A percentile compares a stretch with the other conserved stretches of the same genome.
Conservation (phyloP, 495 filamentous ascomycete species). For the Aeminium ludgeri region DNA sequence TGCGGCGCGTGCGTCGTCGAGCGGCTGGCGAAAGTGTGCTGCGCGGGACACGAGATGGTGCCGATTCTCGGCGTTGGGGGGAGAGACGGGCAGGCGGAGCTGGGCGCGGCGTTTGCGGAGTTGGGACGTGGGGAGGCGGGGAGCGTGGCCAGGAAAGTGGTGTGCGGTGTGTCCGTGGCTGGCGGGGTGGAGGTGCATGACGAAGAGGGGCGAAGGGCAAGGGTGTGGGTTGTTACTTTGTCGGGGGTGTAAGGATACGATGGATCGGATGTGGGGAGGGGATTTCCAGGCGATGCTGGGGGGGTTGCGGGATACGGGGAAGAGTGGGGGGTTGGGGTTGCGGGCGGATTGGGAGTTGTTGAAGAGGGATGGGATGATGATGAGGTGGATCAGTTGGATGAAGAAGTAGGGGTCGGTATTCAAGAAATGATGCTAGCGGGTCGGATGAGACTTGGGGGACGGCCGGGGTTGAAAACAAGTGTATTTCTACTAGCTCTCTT, state of each 20-base stretch:
- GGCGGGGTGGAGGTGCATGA: conserved; percentile 22
- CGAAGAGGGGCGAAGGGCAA: background rate
- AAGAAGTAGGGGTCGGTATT: background rate
- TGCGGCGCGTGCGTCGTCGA: conserved; percentile 26
- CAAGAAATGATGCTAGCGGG: background rate
- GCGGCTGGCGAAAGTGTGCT: conserved; percentile 21
- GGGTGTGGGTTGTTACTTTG: conserved; percentile 31
- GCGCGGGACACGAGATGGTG: conserved; percentile 21
- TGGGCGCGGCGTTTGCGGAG: too few relatives aligned
- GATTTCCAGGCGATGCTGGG: conserved; percentile 21
- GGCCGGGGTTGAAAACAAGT: background rate
- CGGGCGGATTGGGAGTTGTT: conserved; percentile 27
- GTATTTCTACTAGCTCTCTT: background rate
- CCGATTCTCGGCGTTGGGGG: conserved; percentile 12
- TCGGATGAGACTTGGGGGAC: too few relatives aligned
- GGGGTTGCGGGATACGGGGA: conserved; percentile 5
- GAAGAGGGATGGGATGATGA: conserved; percentile 14
- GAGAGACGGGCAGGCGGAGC: background rate
- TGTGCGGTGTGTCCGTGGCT: conserved; percentile 29
- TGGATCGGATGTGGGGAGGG: conserved; percentile 15
- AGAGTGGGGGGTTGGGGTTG: conserved; percentile 17
- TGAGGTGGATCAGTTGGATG: conserved; percentile 4
- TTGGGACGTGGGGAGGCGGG: too few relatives aligned
- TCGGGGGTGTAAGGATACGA: conserved; percentile 21
- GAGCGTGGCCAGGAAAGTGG: too few relatives aligned